Evolutionary conservation across 148 eudicot species (phyloP).

Genomic region (Nepenthes gracilis): DNA sequence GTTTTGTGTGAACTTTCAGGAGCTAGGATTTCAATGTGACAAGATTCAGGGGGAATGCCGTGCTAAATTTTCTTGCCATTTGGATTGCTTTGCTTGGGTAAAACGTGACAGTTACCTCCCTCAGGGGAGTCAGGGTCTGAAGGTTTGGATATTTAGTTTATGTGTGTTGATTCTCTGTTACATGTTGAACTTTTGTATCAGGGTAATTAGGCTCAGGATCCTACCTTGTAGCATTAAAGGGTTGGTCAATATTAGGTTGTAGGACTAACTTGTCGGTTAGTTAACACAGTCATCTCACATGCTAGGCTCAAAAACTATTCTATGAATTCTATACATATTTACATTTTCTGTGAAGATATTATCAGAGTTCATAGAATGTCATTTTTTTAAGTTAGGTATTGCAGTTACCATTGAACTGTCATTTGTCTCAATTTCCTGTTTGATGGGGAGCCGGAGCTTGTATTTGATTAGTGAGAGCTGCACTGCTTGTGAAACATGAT

Average conservation of each 20-base stretch:
- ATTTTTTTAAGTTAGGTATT: not conserved
- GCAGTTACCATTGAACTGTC: not conserved
- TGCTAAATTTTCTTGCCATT: constrained; percentile 97
- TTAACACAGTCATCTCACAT: too few relatives aligned
- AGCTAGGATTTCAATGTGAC: constrained; percentile 89
- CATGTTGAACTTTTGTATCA: not conserved
- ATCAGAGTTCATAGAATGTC: not conserved
- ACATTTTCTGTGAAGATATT: too few relatives aligned
- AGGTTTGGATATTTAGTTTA: constrained; percentile 36
- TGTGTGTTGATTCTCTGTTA: not conserved
- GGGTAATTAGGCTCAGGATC: not conserved
- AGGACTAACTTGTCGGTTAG: too few relatives aligned
- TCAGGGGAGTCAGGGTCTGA: constrained; percentile 96
- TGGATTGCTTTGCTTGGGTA: constrained; percentile 99
- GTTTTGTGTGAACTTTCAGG: constrained; percentile 29
- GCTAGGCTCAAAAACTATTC: too few relatives aligned
- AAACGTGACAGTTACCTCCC: constrained; percentile 99
- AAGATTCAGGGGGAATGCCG: constrained; percentile 97
- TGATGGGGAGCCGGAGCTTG: too few relatives aligned
- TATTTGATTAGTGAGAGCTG: too few relatives aligned
- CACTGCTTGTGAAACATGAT: too few relatives aligned
- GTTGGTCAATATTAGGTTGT: too few relatives aligned
- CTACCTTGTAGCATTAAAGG: not conserved
- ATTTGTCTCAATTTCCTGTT: too few relatives aligned
- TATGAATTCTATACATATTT: too few relatives aligned